Percentiles rank a stretch among this genome's conserved stretches.
phyloP scores from a whole-genome alignment of 179 eudicot species.

The Spinacia oleracea region DNA sequence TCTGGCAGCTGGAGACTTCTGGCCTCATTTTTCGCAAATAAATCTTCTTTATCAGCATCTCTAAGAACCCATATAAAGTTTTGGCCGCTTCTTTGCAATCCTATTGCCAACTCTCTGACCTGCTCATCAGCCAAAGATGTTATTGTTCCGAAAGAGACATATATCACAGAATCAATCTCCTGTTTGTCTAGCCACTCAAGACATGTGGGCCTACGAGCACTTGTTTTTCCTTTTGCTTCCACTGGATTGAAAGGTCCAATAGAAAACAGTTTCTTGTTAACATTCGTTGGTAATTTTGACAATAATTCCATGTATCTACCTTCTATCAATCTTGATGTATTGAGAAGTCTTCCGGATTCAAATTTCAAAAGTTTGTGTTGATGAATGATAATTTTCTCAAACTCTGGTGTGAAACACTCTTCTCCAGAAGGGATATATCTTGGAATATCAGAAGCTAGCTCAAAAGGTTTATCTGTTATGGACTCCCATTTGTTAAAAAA shows the following conservation, averaged over 20 bases:
- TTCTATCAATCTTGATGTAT: constrained; percentile 44
- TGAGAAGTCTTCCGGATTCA: constrained; percentile 41
- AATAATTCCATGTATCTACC: constrained; percentile 40
- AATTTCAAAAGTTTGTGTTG: constrained; percentile 26
- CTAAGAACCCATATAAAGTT: constrained; percentile 62
- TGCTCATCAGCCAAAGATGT: constrained; percentile 44
- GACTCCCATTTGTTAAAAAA: constrained; percentile 33
- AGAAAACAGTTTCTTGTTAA: constrained; percentile 37
- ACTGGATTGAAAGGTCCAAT: constrained; percentile 44
- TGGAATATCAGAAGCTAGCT: constrained; percentile 28
- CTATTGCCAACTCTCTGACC: constrained; percentile 46
- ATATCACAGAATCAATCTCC: constrained; percentile 44
- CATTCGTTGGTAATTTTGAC: constrained; percentile 25
- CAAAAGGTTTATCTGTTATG: constrained; percentile 31
- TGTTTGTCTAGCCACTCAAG: constrained; percentile 70
- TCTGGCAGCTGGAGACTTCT: constrained; percentile 30
- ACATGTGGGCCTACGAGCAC: constrained; percentile 26
- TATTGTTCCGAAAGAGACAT: constrained; percentile 58
- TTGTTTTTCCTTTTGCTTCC: neutral
- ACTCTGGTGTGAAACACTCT: constrained; percentile 35
- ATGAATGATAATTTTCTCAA: constrained; percentile 29
- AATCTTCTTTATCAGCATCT: constrained; percentile 48
- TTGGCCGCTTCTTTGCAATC: constrained; percentile 47
- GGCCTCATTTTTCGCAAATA: constrained; percentile 16
- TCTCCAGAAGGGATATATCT: constrained; percentile 37